A percentile compares a stretch with the other conserved stretches of the same genome.
Evolutionary conservation across 495 filamentous ascomycete species (phyloP).

Genomic region (Xylaria flabelliformis): DNA sequence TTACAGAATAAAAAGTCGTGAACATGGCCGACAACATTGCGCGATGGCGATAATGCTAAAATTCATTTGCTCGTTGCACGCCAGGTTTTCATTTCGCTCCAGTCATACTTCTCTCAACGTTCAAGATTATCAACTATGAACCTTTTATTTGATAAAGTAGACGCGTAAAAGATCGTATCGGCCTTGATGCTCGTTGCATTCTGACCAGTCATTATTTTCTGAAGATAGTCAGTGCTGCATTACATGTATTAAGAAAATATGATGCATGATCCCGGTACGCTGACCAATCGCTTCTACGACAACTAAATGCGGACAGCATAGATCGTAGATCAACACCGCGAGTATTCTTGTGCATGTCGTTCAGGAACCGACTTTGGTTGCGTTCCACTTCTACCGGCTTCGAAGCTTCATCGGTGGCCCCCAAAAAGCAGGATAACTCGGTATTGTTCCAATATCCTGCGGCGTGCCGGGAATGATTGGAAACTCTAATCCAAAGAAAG

Average conservation of each 20-base stretch:
- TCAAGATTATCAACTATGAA: not conserved
- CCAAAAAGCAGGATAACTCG: too few relatives aligned
- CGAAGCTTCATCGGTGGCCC: not conserved
- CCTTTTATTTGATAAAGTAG: not conserved
- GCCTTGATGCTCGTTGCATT: not conserved
- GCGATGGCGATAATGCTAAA: not conserved
- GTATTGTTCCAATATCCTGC: not conserved
- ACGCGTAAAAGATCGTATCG: not conserved
- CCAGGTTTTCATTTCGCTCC: not conserved
- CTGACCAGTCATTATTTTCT: not conserved
- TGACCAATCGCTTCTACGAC: not conserved
- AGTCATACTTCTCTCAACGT: not conserved
- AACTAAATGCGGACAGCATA: not conserved
- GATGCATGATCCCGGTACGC: not conserved
- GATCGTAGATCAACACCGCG: not conserved
- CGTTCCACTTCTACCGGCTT: not conserved
- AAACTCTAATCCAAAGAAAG: not conserved
- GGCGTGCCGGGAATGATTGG: too few relatives aligned
- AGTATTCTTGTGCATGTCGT: not conserved
- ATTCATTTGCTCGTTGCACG: not conserved
- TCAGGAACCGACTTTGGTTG: not conserved
- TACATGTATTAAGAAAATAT: not conserved
- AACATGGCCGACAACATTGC: not conserved
- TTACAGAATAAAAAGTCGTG: conserved; percentile 20
- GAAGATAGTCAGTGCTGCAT: not conserved